These are phyloP conservation scores for Moelleriella libera DNA, from an alignment of 2,329 filamentous ascomycete species.

Conservation along the genomic window DNA sequence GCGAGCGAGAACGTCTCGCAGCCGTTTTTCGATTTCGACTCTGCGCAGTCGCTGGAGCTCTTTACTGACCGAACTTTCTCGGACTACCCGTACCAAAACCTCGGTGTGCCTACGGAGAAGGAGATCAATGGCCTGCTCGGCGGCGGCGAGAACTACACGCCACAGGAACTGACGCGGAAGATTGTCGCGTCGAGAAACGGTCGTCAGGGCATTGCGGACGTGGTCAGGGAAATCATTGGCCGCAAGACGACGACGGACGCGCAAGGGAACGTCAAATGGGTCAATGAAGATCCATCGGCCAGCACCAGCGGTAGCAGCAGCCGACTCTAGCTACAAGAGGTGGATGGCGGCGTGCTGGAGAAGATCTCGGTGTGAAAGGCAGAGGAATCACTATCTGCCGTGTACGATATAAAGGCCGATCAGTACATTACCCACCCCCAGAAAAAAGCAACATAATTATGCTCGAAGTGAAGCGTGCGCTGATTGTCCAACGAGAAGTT, in stretches of 20 bases:
- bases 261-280: conserved; percentile 28
- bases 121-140: conserved; percentile 36
- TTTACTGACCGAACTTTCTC: conserved; percentile 49
- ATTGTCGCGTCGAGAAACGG: conserved; percentile 44
- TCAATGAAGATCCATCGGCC: conserved; percentile 12
- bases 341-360: background rate
- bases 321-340: conserved; percentile 13
- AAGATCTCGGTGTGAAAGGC: background rate
- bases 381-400: background rate
- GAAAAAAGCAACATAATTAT: no score
- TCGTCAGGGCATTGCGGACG: conserved; percentile 55
- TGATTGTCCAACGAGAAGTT: no score
- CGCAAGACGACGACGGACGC: conserved; percentile 42
- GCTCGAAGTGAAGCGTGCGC: no score
- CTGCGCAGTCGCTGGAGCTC: conserved; percentile 38
- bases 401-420: background rate
- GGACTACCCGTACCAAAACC: conserved; percentile 57
- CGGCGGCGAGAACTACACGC: conserved; percentile 20
- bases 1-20: conserved; percentile 38
- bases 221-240: conserved; percentile 53
- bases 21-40: conserved; percentile 50
- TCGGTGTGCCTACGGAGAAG: conserved; percentile 61
- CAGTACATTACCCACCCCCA: no score
- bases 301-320: conserved; percentile 8
- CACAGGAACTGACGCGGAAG: conserved; percentile 45